Evolutionary conservation across 106 monocot genomes (phyloP).

Genomic region (Platanthera zijinensis): DNA sequence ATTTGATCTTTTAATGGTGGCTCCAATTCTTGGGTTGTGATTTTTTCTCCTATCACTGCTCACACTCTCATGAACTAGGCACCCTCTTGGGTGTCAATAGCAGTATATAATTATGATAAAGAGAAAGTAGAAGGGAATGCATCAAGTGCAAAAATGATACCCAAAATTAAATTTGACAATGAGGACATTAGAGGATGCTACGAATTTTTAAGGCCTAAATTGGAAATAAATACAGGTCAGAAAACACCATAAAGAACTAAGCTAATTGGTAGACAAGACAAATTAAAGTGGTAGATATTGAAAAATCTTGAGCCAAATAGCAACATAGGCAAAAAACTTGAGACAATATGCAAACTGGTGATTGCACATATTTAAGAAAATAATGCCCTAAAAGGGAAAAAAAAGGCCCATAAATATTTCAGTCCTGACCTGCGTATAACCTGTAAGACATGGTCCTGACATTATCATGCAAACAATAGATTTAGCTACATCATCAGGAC

Average conservation of each 20-base stretch:
- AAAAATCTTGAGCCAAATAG: neutral
- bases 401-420: neutral
- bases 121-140: too few relatives aligned
- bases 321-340: neutral
- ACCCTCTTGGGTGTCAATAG: too few relatives aligned
- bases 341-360: neutral
- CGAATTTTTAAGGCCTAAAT: neutral
- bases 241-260: neutral
- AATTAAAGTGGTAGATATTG: neutral
- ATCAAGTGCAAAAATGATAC: too few relatives aligned
- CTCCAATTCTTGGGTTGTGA: too few relatives aligned
- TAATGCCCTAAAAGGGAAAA: too few relatives aligned
- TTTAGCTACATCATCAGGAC: conserved; percentile 79
- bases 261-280: neutral
- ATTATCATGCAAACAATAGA: conserved; percentile 86
- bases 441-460: conserved; percentile 86
- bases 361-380: neutral
- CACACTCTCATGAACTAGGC: too few relatives aligned
- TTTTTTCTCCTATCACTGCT: too few relatives aligned
- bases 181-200: neutral
- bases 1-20: too few relatives aligned
- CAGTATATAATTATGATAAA: too few relatives aligned
- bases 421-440: conserved; percentile 66
- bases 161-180: neutral
- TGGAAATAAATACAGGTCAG: neutral